Evolutionary conservation across 2,329 filamentous ascomycete species (phyloP).

Genomic region (Elsinoe fawcettii): DNA sequence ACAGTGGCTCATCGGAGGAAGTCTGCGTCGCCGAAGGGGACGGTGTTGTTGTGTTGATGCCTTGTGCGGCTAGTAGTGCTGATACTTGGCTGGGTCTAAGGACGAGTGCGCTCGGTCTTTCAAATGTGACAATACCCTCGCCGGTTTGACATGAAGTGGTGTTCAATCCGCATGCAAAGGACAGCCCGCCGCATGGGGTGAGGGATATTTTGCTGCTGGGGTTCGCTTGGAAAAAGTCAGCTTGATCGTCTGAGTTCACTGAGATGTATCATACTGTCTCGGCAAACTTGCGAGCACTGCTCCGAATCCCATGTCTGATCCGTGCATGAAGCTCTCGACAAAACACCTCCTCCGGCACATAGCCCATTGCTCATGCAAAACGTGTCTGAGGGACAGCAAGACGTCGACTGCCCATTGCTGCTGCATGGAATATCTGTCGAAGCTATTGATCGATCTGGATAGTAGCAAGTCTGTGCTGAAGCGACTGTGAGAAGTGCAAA

Average conservation of each 20-base stretch:
- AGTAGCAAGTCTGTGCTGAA: conserved; percentile 25
- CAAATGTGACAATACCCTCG: conserved; percentile 23
- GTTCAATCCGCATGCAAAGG: conserved; percentile 27
- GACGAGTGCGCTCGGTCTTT: conserved; percentile 20
- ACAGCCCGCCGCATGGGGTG: conserved; percentile 20
- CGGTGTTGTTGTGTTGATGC: conserved; percentile 17
- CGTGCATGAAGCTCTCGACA: conserved; percentile 28
- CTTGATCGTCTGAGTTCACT: not conserved
- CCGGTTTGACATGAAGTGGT: conserved; percentile 21
- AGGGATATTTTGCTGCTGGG: conserved; percentile 8
- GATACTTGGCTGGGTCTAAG: conserved; percentile 27
- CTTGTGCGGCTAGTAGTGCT: conserved; percentile 20
- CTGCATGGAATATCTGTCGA: conserved; percentile 24
- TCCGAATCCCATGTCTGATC: conserved; percentile 26
- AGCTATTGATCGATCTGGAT: conserved; percentile 22
- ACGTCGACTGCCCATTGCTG: conserved; percentile 17
- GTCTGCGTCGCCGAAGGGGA: conserved; percentile 14
- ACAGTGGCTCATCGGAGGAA: conserved; percentile 15
- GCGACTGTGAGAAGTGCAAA: conserved; percentile 15
- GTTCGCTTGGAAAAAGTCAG: conserved; percentile 16
- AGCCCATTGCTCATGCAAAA: conserved; percentile 29
- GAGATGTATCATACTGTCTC: conserved; percentile 18
- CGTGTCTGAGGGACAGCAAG: conserved; percentile 25
- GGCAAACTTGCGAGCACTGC: conserved; percentile 26
- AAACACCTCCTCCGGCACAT: conserved; percentile 25